phyloP scores from a whole-genome alignment of 371 early-diverging fungal species.

The Syncephalis plumigaleata region DNA sequence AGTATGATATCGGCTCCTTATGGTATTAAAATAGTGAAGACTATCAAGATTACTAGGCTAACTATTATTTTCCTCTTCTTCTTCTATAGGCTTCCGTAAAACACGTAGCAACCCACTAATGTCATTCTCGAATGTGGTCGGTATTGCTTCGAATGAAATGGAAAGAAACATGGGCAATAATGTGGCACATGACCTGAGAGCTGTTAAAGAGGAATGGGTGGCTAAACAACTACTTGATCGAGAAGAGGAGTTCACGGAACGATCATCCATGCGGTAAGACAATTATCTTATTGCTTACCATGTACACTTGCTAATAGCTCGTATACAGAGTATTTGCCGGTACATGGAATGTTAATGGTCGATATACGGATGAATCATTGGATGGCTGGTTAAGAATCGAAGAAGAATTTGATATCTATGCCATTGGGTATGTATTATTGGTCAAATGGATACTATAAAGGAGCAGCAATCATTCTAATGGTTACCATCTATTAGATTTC shows the following conservation, averaged over 20 bases:
- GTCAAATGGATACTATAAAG: no score
- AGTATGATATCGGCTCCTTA: no score
- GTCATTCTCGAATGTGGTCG: not conserved
- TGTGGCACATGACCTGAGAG: slow-evolving; percentile 1
- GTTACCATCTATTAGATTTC: slow-evolving; percentile 30
- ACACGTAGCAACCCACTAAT: not conserved
- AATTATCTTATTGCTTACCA: no score
- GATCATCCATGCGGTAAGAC: no score
- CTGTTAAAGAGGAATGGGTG: slow-evolving; percentile 38
- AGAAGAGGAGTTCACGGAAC: slow-evolving; percentile 25
- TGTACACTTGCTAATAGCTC: no score
- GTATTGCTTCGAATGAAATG: not conserved
- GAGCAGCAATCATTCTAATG: no score
- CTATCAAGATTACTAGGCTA: no score
- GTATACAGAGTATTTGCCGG: slow-evolving; percentile 49
- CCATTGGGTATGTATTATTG: slow-evolving; percentile 35
- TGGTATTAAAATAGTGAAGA: no score
- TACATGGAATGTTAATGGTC: slow-evolving; percentile 87
- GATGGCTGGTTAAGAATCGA: slow-evolving; percentile 44
- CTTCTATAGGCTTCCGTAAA: no score
- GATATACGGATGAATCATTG: slow-evolving; percentile 32
- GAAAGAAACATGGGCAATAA: slow-evolving; percentile 11
- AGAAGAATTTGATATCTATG: slow-evolving; percentile 44
- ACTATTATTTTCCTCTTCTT: no score
- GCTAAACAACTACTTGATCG: slow-evolving; percentile 27